Evolutionary conservation across 2,329 filamentous ascomycete genomes (phyloP), one percentile per base, ranked within the genome.

Genomic region (Hirsutella minnesotensis): DNA sequence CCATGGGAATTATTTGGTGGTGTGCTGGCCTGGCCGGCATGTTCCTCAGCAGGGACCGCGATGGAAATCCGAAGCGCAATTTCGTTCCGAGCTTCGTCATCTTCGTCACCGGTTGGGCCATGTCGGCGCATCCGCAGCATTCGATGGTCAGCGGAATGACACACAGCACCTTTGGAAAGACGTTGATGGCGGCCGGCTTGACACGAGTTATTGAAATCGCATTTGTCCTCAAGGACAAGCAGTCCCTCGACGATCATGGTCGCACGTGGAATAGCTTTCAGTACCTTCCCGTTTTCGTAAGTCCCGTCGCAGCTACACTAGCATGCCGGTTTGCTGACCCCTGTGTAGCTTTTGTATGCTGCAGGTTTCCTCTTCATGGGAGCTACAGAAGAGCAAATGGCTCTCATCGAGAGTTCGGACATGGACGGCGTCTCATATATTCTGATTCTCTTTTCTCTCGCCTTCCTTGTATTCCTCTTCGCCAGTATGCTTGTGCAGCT

Each of bases 1-100:
- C 85, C n/a, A 96, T 98, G 90, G 92, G 92, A n/a, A 79, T 98
- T 48, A 80, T 98, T 41, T 98, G 92, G 92, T 98, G 90, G 90
- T 85, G 81, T 54, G 90, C 92, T 8, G 92, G 92, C 20, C 68
- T 98, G 24, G 75, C 90, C 10, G 92, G 92, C 35, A 75, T 98
- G 41, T 98, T 90, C 92, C 71, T 98, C 33, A 94, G 87, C 60
- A 77, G 79, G 48, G 86, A 82, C 58, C 79, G 86, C 44, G 80
- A 90, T 49, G 90, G 92, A 41, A 73, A 79, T 35, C 89, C 92
- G 9, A 88, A 90, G 70, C 78, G 92, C 52, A 98, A 98, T 65
- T 79, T 98, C 47, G 80, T 98, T 43, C 92, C 92, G 1, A 89
- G 79, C 12, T 84, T 96, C 49, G 87, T 98, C 45, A 85, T 98